A percentile compares a stretch with the other conserved stretches of the same genome.
These are phyloP conservation scores for Ceratocystis albifundus DNA, from an alignment of 2,329 filamentous ascomycete species.

Conservation along the genomic window DNA sequence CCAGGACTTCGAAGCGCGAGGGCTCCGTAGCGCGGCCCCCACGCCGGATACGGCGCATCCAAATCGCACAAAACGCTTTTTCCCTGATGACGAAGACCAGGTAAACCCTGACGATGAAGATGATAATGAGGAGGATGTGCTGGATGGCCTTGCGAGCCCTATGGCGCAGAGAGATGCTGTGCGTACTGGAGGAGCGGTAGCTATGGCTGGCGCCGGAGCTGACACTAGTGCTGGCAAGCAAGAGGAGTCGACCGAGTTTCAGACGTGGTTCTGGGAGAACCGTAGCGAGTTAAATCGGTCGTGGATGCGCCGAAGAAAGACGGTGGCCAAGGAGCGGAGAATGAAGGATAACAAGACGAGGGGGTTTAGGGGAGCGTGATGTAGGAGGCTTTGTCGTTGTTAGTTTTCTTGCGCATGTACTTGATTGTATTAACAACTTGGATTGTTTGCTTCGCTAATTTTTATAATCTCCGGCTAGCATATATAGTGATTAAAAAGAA, in stretches of 20 bases:
- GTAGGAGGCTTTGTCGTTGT: not conserved
- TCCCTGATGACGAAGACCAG: slow-evolving; percentile 39
- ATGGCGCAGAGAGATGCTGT: slow-evolving; percentile 10
- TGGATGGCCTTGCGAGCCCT: slow-evolving; percentile 24
- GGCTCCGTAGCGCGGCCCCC: slow-evolving; percentile 75
- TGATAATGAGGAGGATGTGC: slow-evolving; percentile 27
- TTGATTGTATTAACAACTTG: not conserved
- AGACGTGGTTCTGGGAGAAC: slow-evolving; percentile 58
- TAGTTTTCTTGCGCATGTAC: slow-evolving; percentile 9
- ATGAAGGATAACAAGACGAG: slow-evolving; percentile 53
- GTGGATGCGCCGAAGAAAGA: slow-evolving; percentile 55
- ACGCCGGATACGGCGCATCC: slow-evolving; percentile 87
- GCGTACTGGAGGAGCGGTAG: slow-evolving; percentile 25
- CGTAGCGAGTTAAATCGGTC: slow-evolving; percentile 52
- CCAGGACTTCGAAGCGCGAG: slow-evolving; percentile 63
- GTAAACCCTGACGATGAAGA: slow-evolving; percentile 35
- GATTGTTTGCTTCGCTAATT: not conserved
- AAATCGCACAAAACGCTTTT: slow-evolving; percentile 50
- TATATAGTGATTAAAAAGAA: not conserved
- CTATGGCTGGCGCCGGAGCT: not conserved
- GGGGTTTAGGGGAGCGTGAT: slow-evolving; percentile 27
- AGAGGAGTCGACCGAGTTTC: slow-evolving; percentile 40
- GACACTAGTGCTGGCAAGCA: slow-evolving; percentile 23
- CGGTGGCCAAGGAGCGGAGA: slow-evolving; percentile 53
- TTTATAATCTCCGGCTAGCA: not conserved